Evolutionary conservation across 306 rosid genomes (phyloP).

Genomic region (Casuarina equisetifolia): DNA sequence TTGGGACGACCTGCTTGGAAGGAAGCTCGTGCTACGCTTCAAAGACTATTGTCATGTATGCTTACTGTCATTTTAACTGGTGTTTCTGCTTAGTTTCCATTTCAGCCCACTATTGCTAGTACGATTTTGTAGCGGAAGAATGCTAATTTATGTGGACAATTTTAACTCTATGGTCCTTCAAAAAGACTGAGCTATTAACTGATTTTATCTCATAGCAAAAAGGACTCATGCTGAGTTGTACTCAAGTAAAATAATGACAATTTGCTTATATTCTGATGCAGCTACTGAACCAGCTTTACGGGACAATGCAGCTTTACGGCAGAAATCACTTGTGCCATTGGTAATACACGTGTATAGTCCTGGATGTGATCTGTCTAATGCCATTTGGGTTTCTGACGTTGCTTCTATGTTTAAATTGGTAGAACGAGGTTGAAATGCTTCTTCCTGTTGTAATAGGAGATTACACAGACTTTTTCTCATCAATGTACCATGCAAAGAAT

Average conservation of each 20-base stretch:
- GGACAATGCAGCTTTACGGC: slow-evolving; percentile 67
- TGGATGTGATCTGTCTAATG: slow-evolving; percentile 11
- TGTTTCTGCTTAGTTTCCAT: neutral
- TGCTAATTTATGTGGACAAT: neutral
- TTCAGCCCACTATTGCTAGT: neutral
- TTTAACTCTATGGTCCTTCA: neutral
- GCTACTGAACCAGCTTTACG: slow-evolving; percentile 75
- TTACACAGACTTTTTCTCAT: slow-evolving; percentile 88
- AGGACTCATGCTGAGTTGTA: neutral
- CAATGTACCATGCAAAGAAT: slow-evolving; percentile 78
- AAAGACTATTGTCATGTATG: slow-evolving; percentile 78
- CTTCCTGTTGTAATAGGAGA: slow-evolving; percentile 83
- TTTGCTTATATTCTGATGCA: slow-evolving; percentile 40
- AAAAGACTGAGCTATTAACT: neutral
- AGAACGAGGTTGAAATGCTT: slow-evolving; percentile 72
- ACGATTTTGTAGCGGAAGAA: neutral
- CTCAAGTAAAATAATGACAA: neutral
- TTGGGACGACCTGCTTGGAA: slow-evolving; percentile 95
- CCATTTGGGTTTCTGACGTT: slow-evolving; percentile 20
- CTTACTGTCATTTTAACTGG: neutral
- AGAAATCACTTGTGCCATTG: slow-evolving; percentile 68
- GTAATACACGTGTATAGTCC: slow-evolving; percentile 41
- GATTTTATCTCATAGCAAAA: neutral
- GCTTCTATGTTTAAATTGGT: slow-evolving; percentile 27
- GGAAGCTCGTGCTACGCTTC: slow-evolving; percentile 92